Evolutionary conservation across 148 eudicot genomes (phyloP), one percentile per base, ranked within the genome.

Genomic region (Rhododendron henanense): DNA sequence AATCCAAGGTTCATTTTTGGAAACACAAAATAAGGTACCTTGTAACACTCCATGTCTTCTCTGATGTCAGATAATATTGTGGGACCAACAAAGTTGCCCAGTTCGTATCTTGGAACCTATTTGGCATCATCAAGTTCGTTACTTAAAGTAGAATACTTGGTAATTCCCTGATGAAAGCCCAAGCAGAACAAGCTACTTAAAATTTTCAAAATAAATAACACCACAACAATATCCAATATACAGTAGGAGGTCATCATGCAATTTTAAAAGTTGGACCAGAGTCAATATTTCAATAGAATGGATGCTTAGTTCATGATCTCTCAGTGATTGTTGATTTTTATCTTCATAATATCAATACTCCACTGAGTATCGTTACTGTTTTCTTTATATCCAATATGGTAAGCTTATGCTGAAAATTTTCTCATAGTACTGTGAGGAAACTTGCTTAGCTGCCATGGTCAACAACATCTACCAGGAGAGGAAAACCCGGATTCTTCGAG

Each of bases 71-170:
- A 87, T 84, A 94, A 84, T 85, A 94, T 91, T 48, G 95, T 91
- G 48, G 98, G 95, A 73, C 94, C 98, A 85, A 94, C 84, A 88
- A 94, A 94, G 91, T 92, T 93, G 57, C 98, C 95, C 83, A 87
- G 83, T 78, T 90, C 91, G 82, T 91, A 93, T 61, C 89, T 87
- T 82, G 93, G 90, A 84, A 94, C 94, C 98, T 93, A 84, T 47
- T 80, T 41, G 78, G 69, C 85, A 83, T 78, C 25, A 77, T 74
- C 71, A 80, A 85, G 78, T 47, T 13, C 4, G 61, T 47, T 57
- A 41, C 33, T 44, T 53, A n/a, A 74, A 59, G 75, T 74, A 51
- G 84, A 71, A 48, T 15, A 82, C 37, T 33, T 37, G 18, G 82
- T 18, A 51, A 18, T 74, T 74, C 28, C 41, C 31, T 53, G 19